Evolutionary conservation across 163 green algal species (phyloP), one percentile per base, ranked within the genome.

Genomic region (Smithsoniella earleae): DNA sequence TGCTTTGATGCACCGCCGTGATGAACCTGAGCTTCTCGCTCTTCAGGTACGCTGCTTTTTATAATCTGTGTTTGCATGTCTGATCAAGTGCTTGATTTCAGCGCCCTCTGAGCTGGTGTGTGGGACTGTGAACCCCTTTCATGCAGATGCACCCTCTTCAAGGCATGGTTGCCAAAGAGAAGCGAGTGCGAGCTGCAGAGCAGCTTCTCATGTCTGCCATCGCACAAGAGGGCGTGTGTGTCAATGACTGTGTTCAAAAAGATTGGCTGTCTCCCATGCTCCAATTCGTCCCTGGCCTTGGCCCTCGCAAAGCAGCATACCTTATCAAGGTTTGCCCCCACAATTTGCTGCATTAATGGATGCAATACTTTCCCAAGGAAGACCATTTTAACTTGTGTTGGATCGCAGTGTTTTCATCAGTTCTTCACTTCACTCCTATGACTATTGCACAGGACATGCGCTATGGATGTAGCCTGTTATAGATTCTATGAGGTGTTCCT

Each of bases 221-320:
- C 16, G 18, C 58, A 44, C 58, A 69, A 31, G 25, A 43, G 16
- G 58, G 58, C 25, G 58, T 69, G 25, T 36, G 27, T 30, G 58
- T 69, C 27, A 69, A 69, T 13, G 25, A 34, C 10, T 69, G 58
- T 1, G 58, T 36, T 1, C 58, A 69, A 34, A 30, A 34, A 18
- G 58, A 69, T n/a, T 69, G 58, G 58, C 27, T 69, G 3, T 5
- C 58, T 16, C 58, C 58, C 16, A 40, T 69, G 58, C 58, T 69
- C 30, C 58, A 69, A 34, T 69, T 69, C 16, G 58, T 69, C 16
- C 58, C 58, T n/a, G 58, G 58, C n/a, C 58, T 69, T 5, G 58
- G 58, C n/a, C 58, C 58, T 13, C 18, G 58, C 27, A 69, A 69
- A 34, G 58, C 58, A 20, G 30, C 40, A 30, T 33, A 30, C 43